Base-by-base conservation (phyloP, 305 asterid species). In the Euphrasia arctica region DNA sequence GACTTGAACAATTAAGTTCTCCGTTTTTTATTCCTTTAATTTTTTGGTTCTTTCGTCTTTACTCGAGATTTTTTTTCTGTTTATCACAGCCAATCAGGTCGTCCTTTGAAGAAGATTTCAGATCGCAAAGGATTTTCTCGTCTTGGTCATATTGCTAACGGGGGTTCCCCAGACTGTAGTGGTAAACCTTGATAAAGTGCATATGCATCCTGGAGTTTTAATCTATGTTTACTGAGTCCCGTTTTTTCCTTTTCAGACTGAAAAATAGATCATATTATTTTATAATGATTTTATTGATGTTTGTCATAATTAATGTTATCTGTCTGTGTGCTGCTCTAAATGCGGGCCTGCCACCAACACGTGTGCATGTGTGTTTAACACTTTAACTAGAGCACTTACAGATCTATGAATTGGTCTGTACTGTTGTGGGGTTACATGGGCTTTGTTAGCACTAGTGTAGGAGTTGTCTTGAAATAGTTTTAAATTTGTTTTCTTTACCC, bases 91-190 rank as follows among this genome's bases (percentile, higher is more conserved):
- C 88, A 82, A 83, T 76, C 91, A 9, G 91, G 96, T 63, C 96
- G 96, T 71, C 96, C 95, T 69, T 69, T 82, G 81, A 88, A 91
- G 76, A 91, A 88, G 78, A 74, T 80, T 28, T 82, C 86, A 31
- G 98, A 91, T 47, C 91, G 90, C 69, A 91, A 83, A 82, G 94
- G 91, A 62, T 79, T 79, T 75, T 83, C 98, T 75, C 98, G 98
- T 60, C 88, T 80, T 32, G 96, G 98, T 73, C 87, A 78, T 64
- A 61, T 76, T 63, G 65, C 78, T 54, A 83, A 76, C 54, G 84
- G 88, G 74, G 87, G 85, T 70, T 88, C 94, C 68, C 96, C 95
- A 36, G 96, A 88, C 81, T 85, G 81, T 72, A 88, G 84, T 64
- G 96, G 93, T 90, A 82, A 67, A 61, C 56, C 51, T 62, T 52